Conservation (phyloP, 106 monocot species). For the Iris macrosiphon region DNA sequence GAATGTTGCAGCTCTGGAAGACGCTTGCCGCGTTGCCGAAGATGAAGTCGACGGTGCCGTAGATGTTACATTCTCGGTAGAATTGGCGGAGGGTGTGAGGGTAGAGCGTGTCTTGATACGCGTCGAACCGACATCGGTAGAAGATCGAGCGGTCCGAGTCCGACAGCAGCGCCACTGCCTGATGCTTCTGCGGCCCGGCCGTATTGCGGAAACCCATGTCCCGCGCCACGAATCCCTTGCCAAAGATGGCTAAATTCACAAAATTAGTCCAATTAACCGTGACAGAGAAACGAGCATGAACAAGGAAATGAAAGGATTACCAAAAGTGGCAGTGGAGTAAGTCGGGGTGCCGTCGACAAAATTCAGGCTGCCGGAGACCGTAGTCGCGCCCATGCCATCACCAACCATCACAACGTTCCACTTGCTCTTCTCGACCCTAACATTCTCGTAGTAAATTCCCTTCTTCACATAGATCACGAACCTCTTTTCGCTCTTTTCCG, state of each 20-base stretch:
- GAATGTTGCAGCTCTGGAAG: constrained; percentile 6
- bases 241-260: constrained; percentile 1
- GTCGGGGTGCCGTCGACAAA: constrained; percentile 30
- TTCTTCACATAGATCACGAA: constrained; percentile 17
- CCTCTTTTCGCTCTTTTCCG: constrained; percentile 11
- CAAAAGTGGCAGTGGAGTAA: constrained; percentile 25
- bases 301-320: constrained; percentile 6
- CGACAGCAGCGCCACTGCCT: constrained; percentile 22
- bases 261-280: too few species aligned
- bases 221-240: constrained; percentile 12
- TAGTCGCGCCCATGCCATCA: constrained; percentile 21
- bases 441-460: constrained; percentile 27
- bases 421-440: constrained; percentile 25
- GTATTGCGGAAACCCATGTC: constrained; percentile 22
- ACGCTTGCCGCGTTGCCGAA: constrained; percentile 19
- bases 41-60: constrained; percentile 34
- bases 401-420: constrained; percentile 45
- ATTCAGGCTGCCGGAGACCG: constrained; percentile 21
- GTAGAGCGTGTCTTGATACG: constrained; percentile 29
- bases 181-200: constrained; percentile 18
- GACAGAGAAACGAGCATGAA: too few species aligned
- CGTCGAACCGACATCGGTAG: constrained; percentile 23
- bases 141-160: constrained; percentile 20
- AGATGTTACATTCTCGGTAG: constrained; percentile 19
- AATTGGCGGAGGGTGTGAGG: constrained; percentile 18